Conservation (phyloP, 2,329 filamentous ascomycete species). For the Epichloe aotearoae region DNA sequence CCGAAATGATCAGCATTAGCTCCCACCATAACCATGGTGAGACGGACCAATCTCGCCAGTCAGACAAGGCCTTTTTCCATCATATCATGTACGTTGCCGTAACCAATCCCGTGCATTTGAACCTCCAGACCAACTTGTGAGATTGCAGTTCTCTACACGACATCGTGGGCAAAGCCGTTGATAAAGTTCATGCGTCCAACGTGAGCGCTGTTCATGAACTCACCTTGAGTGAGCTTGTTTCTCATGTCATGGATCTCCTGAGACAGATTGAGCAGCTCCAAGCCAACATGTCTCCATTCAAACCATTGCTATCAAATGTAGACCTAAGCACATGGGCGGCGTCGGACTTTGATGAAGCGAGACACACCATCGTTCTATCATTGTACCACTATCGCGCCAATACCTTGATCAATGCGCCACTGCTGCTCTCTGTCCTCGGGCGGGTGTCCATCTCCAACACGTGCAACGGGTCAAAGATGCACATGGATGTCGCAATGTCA, state of each 20-base stretch:
- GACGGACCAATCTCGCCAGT: constrained; percentile 1
- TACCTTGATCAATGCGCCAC: constrained; percentile 4
- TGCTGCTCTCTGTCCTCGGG: constrained; percentile 10
- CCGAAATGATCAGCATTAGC: background rate
- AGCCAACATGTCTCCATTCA: background rate
- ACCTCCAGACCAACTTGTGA: background rate
- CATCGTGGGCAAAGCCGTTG: constrained; percentile 10
- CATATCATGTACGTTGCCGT: constrained; percentile 8
- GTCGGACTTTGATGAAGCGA: constrained; percentile 3
- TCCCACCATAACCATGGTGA: background rate
- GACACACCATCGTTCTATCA: constrained; percentile 7
- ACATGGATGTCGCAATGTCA: constrained; percentile 8
- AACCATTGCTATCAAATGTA: constrained; percentile 3
- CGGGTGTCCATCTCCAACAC: constrained; percentile 5
- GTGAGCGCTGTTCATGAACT: constrained; percentile 6
- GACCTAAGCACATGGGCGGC: constrained; percentile 4
- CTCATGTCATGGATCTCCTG: constrained; percentile 10
- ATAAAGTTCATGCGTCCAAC: constrained; percentile 11
- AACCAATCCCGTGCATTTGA: background rate
- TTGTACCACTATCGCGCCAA: constrained; percentile 6
- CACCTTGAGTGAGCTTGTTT: constrained; percentile 6
- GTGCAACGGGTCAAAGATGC: constrained; percentile 4
- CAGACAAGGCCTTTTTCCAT: constrained; percentile 9
- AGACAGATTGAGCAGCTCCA: constrained; percentile 10
- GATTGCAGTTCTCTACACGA: constrained; percentile 9